Percentiles rank a stretch among this genome's conserved stretches.
These are phyloP conservation scores for Aspergillus hortae DNA, from an alignment of 2,329 filamentous ascomycete genomes.

Conservation along the genomic window DNA sequence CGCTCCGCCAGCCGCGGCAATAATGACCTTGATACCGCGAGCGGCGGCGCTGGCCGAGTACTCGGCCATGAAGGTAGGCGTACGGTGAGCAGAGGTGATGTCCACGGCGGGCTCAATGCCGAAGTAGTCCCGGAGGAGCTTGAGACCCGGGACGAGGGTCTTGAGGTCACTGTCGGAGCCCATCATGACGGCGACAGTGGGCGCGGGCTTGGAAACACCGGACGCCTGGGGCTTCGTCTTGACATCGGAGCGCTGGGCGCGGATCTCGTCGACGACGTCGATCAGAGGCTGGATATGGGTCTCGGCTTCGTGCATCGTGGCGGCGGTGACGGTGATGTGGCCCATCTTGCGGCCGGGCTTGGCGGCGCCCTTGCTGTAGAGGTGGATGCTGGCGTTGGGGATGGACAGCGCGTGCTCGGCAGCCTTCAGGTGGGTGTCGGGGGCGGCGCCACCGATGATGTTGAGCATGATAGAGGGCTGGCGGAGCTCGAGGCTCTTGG, in stretches of 20 bases:
- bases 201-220: conserved; percentile 28
- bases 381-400: conserved; percentile 66
- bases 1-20: conserved; percentile 71
- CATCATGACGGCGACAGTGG: conserved; percentile 47
- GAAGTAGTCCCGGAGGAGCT: conserved; percentile 42
- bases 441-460: conserved; percentile 56
- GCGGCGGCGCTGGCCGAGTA: conserved; percentile 62
- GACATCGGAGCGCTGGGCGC: conserved; percentile 49
- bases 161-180: conserved; percentile 48
- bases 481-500: conserved; percentile 43
- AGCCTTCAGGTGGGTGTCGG: conserved; percentile 58
- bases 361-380: conserved; percentile 84
- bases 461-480: conserved; percentile 54
- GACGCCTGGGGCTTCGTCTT: conserved; percentile 31
- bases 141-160: conserved; percentile 43
- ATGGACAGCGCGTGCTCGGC: conserved; percentile 55
- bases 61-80: conserved; percentile 65
- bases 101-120: conserved; percentile 43
- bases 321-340: conserved; percentile 78
- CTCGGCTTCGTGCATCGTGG: conserved; percentile 65
- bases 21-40: conserved; percentile 68
- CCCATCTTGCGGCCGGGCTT: conserved; percentile 92
- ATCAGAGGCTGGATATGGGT: conserved; percentile 67
- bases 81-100: conserved; percentile 60
- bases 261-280: conserved; percentile 73